These are phyloP conservation scores for Sordaria brevicollis DNA, from an alignment of 495 filamentous ascomycete genomes.

Conservation along the genomic window DNA sequence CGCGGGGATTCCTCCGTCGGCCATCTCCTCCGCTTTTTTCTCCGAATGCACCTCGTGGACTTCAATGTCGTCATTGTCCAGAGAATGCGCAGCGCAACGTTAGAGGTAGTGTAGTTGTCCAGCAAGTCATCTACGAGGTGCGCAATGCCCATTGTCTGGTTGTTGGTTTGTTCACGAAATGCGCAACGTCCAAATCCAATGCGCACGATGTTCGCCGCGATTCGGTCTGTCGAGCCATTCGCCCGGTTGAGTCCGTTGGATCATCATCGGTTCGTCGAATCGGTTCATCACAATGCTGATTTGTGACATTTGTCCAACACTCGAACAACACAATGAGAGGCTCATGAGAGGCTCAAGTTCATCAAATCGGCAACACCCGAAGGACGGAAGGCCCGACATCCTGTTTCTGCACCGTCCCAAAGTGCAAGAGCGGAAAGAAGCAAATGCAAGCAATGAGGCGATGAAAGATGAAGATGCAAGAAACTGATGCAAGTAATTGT, in stretches of 20 bases:
- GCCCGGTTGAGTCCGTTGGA: too few species aligned
- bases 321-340: too few species aligned
- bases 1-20: background rate
- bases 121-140: too few species aligned
- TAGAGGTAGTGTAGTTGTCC: background rate
- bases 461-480: background rate
- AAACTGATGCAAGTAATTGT: too few species aligned
- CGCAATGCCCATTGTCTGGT: background rate
- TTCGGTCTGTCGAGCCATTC: background rate
- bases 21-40: background rate
- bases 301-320: too few species aligned
- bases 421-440: too few species aligned
- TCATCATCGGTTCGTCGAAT: too few species aligned
- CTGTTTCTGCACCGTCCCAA: too few species aligned
- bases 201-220: background rate
- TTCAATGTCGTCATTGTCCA: background rate
- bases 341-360: too few species aligned
- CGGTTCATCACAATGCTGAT: too few species aligned
- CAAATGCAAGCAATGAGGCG: background rate
- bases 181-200: too few species aligned
- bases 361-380: background rate
- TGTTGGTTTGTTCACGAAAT: too few species aligned
- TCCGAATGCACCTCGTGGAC: background rate
- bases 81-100: background rate
- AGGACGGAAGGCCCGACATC: background rate